These are phyloP conservation scores for Coemansia sp. DNA, from an alignment of 192 early-diverging fungal genomes.

Conservation along the genomic window DNA sequence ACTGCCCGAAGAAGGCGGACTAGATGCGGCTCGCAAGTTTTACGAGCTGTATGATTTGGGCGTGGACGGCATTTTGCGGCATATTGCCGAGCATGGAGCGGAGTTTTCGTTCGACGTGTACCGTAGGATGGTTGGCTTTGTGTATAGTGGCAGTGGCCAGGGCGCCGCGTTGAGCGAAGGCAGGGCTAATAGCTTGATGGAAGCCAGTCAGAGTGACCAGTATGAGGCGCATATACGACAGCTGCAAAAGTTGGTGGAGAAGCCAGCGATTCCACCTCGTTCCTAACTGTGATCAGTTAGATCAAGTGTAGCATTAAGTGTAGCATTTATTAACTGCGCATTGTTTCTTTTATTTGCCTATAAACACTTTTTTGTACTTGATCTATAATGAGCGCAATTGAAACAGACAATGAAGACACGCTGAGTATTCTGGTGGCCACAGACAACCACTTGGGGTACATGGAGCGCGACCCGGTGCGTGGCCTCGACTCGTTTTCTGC, in stretches of 20 bases:
- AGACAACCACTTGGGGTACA: conserved; percentile 92
- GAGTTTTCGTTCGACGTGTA: conserved; percentile 82
- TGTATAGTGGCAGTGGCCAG: conserved; percentile 56
- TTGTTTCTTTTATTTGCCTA: no score
- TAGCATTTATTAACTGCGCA: no score
- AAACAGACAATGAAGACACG: conserved; percentile 14
- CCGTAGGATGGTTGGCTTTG: conserved; percentile 68
- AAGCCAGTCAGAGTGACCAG: conserved; percentile 28
- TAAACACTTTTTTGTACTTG: neutral
- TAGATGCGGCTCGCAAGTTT: conserved; percentile 71
- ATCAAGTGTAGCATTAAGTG: no score
- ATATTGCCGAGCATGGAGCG: conserved; percentile 59
- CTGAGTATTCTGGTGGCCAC: conserved; percentile 78
- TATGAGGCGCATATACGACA: conserved; percentile 34
- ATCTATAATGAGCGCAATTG: neutral
- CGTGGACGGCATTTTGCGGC: conserved; percentile 60
- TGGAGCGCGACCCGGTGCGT: conserved; percentile 86
- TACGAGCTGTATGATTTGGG: conserved; percentile 71
- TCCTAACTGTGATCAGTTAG: neutral
- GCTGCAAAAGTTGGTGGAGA: conserved; percentile 36
- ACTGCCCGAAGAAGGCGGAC: conserved; percentile 60
- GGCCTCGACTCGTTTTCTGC: conserved; percentile 80
- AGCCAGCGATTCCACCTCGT: neutral
- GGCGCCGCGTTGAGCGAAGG: conserved; percentile 18
- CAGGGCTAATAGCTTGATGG: conserved; percentile 30